Percentiles rank a stretch among this genome's conserved stretches.
phyloP scores from a whole-genome alignment of 345 rosid genomes.

The Camelina sativa region DNA sequence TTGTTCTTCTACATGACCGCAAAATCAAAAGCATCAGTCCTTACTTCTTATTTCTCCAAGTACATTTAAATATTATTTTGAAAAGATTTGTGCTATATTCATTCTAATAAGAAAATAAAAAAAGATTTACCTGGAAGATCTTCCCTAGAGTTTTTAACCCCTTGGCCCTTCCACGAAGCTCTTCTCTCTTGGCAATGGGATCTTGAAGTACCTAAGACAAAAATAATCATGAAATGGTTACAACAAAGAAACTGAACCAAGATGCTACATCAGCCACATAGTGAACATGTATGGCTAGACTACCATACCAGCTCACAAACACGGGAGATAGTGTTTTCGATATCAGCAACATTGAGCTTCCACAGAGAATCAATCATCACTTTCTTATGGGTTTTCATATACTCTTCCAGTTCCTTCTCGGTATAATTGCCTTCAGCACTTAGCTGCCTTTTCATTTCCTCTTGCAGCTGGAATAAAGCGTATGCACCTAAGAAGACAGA shows the following conservation, averaged over 20 bases:
- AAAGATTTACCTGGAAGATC: conserved; percentile 77
- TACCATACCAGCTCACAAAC: conserved; percentile 99
- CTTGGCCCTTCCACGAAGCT: conserved; percentile 88
- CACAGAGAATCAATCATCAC: conserved; percentile 93
- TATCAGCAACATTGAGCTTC: conserved; percentile 99
- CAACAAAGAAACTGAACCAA: conserved; percentile 36
- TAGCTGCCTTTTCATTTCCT: conserved; percentile 97
- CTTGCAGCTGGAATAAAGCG: conserved; percentile 96
- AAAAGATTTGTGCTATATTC: conserved; percentile 10
- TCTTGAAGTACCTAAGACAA: conserved; percentile 90
- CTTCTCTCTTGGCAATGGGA: conserved; percentile 78
- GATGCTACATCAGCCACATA: conserved; percentile 17
- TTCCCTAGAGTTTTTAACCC: conserved; percentile 93
- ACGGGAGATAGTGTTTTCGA: conserved; percentile 88
- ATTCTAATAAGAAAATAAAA: conserved; percentile 7
- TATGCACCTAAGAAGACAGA: conserved; percentile 70
- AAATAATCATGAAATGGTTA: background rate
- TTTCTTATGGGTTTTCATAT: conserved; percentile 86
- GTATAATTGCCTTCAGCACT: conserved; percentile 88
- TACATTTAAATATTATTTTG: conserved; percentile 10
- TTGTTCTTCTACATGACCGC: conserved; percentile 62
- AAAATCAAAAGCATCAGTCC: conserved; percentile 13
- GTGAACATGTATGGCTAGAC: conserved; percentile 37
- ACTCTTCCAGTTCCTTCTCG: conserved; percentile 91
- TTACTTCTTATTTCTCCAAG: conserved; percentile 13